Conservation (phyloP, 129 eudicot species). For the Lactuca sativa region DNA sequence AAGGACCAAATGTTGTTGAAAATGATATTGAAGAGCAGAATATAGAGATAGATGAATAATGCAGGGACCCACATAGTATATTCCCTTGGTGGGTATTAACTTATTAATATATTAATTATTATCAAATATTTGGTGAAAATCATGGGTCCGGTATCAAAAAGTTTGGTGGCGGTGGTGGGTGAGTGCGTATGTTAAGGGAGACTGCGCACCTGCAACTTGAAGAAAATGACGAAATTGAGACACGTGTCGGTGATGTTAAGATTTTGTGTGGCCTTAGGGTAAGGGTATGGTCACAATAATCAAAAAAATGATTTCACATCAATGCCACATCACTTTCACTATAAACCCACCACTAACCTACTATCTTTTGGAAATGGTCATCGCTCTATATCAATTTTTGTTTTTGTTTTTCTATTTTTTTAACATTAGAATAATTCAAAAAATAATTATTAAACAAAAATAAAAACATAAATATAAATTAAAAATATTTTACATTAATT, state of each 20-base stretch:
- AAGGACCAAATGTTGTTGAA: background rate
- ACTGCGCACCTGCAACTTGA: conserved; percentile 33
- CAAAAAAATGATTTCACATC: no score
- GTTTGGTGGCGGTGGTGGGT: conserved; percentile 18
- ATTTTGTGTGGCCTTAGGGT: background rate
- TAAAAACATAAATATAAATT: no score
- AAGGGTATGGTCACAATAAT: no score
- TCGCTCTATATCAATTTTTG: no score
- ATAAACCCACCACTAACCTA: no score
- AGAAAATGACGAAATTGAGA: conserved; percentile 28
- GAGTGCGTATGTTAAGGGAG: conserved; percentile 30
- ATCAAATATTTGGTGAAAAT: conserved; percentile 18
- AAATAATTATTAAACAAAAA: no score
- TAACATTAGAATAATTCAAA: no score
- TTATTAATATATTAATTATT: background rate
- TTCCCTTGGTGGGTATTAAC: background rate
- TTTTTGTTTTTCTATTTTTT: no score
- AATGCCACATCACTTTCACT: no score
- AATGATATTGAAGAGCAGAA: background rate
- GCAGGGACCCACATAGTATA: conserved; percentile 11
- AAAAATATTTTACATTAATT: no score
- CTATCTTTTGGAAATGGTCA: no score
- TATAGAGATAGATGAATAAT: background rate
- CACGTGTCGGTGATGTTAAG: conserved; percentile 26
- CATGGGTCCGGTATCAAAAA: conserved; percentile 14